These are phyloP conservation scores for Wickerhamiella shivajii DNA, from an alignment of 805 yeast genomes.

Conservation along the genomic window DNA sequence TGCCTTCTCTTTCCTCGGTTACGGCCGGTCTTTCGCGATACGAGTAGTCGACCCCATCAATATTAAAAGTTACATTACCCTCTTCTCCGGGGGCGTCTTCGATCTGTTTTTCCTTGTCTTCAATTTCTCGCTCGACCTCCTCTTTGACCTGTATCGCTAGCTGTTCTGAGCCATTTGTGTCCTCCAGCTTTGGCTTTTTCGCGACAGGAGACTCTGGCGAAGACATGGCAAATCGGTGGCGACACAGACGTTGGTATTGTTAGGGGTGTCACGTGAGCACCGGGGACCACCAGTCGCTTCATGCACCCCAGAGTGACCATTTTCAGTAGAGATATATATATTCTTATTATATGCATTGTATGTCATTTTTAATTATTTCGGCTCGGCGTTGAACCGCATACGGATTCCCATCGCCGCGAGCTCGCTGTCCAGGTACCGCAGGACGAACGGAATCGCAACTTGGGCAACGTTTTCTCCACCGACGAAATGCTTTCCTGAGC, in stretches of 20 bases:
- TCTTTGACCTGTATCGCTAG: constrained; percentile 7
- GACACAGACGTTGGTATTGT: too few species aligned
- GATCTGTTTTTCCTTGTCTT: constrained; percentile 18
- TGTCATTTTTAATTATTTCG: constrained; percentile 14
- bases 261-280: too few species aligned
- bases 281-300: neutral
- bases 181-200: too few species aligned
- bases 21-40: constrained; percentile 91
- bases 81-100: constrained; percentile 19
- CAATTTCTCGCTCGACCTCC: constrained; percentile 15
- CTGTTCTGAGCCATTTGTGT: neutral
- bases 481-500: constrained; percentile 75
- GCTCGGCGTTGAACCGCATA: constrained; percentile 76
- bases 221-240: too few species aligned
- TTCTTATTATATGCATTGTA: constrained; percentile 2
- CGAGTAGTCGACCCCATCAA: constrained; percentile 67
- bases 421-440: constrained; percentile 89
- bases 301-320: neutral
- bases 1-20: constrained; percentile 82
- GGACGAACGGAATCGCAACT: constrained; percentile 91
- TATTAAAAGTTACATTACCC: constrained; percentile 35
- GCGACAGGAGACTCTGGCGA: too few species aligned
- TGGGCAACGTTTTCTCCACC: constrained; percentile 94
- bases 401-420: constrained; percentile 96
- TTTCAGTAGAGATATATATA: neutral